Percentiles rank a stretch among this genome's conserved stretches.
Conservation (phyloP, 1,284 basidiomycete genomes). For the Ganoderma sinense region DNA sequence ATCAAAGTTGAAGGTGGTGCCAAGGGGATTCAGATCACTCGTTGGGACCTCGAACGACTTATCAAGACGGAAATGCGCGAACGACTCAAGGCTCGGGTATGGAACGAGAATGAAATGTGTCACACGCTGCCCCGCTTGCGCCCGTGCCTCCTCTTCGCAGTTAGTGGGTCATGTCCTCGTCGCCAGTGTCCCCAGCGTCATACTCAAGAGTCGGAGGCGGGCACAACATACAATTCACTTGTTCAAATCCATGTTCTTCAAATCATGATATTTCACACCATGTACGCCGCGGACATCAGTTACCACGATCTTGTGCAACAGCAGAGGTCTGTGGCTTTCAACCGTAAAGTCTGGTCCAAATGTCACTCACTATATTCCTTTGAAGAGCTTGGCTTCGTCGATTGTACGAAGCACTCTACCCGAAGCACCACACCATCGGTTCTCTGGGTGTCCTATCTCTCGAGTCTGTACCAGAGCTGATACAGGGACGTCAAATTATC, state of each 20-base stretch:
- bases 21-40: conserved; percentile 16
- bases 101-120: conserved; percentile 45
- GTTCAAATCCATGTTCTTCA: conserved; percentile 58
- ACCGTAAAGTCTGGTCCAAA: no score
- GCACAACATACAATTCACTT: conserved; percentile 48
- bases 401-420: conserved; percentile 36
- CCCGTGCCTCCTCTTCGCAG: conserved; percentile 48
- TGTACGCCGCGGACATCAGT: conserved; percentile 35
- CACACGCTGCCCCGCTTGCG: conserved; percentile 42
- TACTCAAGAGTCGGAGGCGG: conserved; percentile 35
- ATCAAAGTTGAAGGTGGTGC: conserved; percentile 2
- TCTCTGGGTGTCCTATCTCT: conserved; percentile 41
- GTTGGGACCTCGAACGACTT: conserved; percentile 22
- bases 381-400: conserved; percentile 34
- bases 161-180: conserved; percentile 45
- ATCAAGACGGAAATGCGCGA: conserved; percentile 37
- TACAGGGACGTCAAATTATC: conserved; percentile 44
- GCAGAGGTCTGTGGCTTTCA: no score
- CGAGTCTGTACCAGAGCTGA: conserved; percentile 45
- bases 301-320: conserved; percentile 8
- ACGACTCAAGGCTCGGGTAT: conserved; percentile 41
- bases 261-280: conserved; percentile 51
- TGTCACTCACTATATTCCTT: neutral
- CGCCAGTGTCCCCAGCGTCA: conserved; percentile 49
- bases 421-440: conserved; percentile 31